Conservation (phyloP, 495 filamentous ascomycete genomes). For the Chaetomium fimeti region DNA sequence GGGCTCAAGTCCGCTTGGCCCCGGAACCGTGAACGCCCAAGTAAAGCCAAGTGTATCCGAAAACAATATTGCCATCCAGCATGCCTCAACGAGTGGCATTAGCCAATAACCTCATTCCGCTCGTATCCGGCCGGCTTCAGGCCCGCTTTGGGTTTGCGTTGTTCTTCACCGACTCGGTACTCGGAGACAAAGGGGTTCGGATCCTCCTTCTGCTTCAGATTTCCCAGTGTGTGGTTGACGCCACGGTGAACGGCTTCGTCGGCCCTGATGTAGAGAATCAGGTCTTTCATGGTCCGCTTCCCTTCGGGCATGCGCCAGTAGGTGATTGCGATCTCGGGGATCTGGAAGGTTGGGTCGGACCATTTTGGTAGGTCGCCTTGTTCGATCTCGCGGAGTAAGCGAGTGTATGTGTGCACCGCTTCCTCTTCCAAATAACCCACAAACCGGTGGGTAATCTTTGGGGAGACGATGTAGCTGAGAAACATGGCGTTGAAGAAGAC, state of each 20-base stretch:
- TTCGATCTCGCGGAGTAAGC: slow-evolving; percentile 82
- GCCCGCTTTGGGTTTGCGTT: slow-evolving; percentile 59
- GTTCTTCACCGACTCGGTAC: slow-evolving; percentile 59
- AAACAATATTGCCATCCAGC: background rate
- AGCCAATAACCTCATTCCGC: slow-evolving; percentile 71
- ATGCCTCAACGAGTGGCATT: slow-evolving; percentile 3
- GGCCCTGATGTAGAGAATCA: slow-evolving; percentile 77
- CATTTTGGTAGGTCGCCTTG: slow-evolving; percentile 78
- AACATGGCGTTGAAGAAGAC: slow-evolving; percentile 97
- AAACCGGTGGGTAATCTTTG: slow-evolving; percentile 89
- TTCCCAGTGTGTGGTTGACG: slow-evolving; percentile 92
- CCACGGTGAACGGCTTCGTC: slow-evolving; percentile 97
- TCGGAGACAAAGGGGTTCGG: slow-evolving; percentile 85
- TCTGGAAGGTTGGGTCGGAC: slow-evolving; percentile 62
- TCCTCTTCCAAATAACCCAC: slow-evolving; percentile 97
- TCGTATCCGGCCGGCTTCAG: slow-evolving; percentile 76
- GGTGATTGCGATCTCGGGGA: slow-evolving; percentile 80
- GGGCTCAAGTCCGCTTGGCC: too few relatives aligned
- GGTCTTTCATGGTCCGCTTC: slow-evolving; percentile 75
- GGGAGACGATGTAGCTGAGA: slow-evolving; percentile 82
- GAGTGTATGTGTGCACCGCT: slow-evolving; percentile 91
- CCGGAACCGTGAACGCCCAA: background rate
- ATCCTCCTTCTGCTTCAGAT: slow-evolving; percentile 76
- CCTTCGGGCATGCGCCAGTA: slow-evolving; percentile 95
- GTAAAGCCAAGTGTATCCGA: background rate